Evolutionary conservation across 2,329 filamentous ascomycete species (phyloP).

Genomic region (Neopestalotiopsis rosae): DNA sequence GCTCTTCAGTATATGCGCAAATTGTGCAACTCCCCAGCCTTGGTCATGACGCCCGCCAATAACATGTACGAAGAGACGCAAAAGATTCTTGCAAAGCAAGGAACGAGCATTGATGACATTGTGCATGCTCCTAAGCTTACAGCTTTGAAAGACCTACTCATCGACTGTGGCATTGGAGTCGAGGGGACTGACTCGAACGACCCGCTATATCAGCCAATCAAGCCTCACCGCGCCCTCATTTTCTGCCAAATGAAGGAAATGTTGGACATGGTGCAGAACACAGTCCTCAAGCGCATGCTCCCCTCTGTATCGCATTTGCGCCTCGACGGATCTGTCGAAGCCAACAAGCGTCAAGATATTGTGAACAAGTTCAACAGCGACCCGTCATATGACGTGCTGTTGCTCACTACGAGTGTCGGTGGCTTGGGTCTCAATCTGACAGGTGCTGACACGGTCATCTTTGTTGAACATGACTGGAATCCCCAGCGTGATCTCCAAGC

Average conservation of each 20-base stretch:
- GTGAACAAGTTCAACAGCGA: slow-evolving; percentile 99
- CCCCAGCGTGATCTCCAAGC: slow-evolving; percentile 98
- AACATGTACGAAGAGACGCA: slow-evolving; percentile 90
- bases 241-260: slow-evolving; percentile 99
- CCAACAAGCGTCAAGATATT: slow-evolving; percentile 92
- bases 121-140: slow-evolving; percentile 90
- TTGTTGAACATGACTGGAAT: slow-evolving; percentile 99
- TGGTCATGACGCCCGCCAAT: slow-evolving; percentile 95
- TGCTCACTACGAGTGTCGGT: slow-evolving; percentile 94
- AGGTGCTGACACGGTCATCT: slow-evolving; percentile 97
- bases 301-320: slow-evolving; percentile 91
- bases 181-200: slow-evolving; percentile 67
- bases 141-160: slow-evolving; percentile 87
- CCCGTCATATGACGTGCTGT: slow-evolving; percentile 91
- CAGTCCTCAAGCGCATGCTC: slow-evolving; percentile 88
- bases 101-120: slow-evolving; percentile 83
- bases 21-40: slow-evolving; percentile 94
- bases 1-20: slow-evolving; percentile 99
- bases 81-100: slow-evolving; percentile 76
- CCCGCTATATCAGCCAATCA: slow-evolving; percentile 79
- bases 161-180: slow-evolving; percentile 96
- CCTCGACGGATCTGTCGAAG: slow-evolving; percentile 92
- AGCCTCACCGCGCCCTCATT: slow-evolving; percentile 91
- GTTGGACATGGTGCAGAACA: slow-evolving; percentile 97
- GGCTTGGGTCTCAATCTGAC: slow-evolving; percentile 94